Conservation (phyloP, 164 flowering plant genomes). For the Aristolochia fimbriata region DNA sequence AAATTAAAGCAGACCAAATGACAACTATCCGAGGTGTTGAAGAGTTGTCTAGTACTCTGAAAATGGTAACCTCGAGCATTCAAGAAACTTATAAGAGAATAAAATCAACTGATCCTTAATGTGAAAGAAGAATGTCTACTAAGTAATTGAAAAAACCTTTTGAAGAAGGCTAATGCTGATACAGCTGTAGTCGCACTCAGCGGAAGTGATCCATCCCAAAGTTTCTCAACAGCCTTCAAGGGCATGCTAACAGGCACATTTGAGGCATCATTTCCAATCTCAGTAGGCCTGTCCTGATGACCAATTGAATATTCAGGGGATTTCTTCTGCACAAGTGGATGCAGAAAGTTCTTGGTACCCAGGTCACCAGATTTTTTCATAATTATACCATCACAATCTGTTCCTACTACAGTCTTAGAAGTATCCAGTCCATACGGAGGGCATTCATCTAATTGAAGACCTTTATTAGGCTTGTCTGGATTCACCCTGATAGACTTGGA, state of each 20-base stretch:
- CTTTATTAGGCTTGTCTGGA: conserved; percentile 5
- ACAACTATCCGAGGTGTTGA: too few relatives aligned
- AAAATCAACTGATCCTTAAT: neutral
- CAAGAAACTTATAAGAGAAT: neutral
- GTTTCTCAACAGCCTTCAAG: conserved; percentile 20
- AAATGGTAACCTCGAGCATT: neutral
- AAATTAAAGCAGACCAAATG: too few relatives aligned
- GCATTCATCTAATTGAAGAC: conserved; percentile 7
- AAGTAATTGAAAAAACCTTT: conserved; percentile 33
- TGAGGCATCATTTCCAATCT: too few relatives aligned
- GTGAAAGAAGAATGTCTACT: neutral
- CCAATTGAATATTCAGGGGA: too few relatives aligned
- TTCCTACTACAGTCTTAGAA: conserved; percentile 7
- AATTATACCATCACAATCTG: conserved; percentile 10
- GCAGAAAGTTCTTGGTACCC: conserved; percentile 3
- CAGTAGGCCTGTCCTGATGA: too few relatives aligned
- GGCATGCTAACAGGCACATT: too few relatives aligned
- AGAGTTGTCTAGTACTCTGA: neutral
- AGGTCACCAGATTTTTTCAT: conserved; percentile 12
- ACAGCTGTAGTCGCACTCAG: conserved; percentile 33
- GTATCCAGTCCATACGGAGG: conserved; percentile 4
- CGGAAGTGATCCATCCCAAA: conserved; percentile 58
- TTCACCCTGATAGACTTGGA: conserved; percentile 4
- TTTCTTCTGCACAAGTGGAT: too few relatives aligned
- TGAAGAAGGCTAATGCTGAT: conserved; percentile 45